Evolutionary conservation across 148 eudicot species (phyloP), one percentile per base, ranked within the genome.

Genomic region (Amaranthus cruentus): DNA sequence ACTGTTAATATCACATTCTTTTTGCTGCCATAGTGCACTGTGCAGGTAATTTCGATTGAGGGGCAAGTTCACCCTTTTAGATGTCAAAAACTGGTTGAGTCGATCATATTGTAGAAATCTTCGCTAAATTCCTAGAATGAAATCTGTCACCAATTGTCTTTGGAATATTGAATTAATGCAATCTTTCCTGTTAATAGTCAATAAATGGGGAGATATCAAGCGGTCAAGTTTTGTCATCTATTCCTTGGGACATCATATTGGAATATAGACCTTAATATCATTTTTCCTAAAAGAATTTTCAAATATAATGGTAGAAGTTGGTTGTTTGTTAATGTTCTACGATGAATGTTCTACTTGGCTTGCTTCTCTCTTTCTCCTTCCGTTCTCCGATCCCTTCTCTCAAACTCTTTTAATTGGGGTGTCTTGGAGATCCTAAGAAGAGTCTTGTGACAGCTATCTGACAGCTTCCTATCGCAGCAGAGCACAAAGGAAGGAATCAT

Each of bases 391-490:
- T 51, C 21, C 4, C 14, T 42, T 71, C 57, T 47, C 44, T 13
- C 18, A 50, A 7, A 38, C 5, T 60, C 52, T 53, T 65, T 46
- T 58, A 51, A 14, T 50, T 47, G 62, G 28, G 55, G 52, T 72
- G 62, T 68, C 55, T 71, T 55, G 66, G 53, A n/a, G 71, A 76
- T 68, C 66, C 75, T 76, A 55, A 81, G 13, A 72, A 56, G 53
- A 11, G 11, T 73, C 47, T 65, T 83, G 81, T 82, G 75, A 77
- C 89, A 88, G 96, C 85, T 88, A 81, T 85, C 76, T 85, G 81
- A 83, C 89, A 78, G 91, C 98, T 85, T 91, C 97, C 81, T 87
- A 84, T 87, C 88, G 85, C 88, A 93, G 91, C 81, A 81, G 79
- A 76, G 76, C 87, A 54, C 86, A 76, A 42, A 88, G 57, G 69